These are phyloP conservation scores for Aspergillus sp. DNA, from an alignment of 2,329 filamentous ascomycete species.

Conservation along the genomic window DNA sequence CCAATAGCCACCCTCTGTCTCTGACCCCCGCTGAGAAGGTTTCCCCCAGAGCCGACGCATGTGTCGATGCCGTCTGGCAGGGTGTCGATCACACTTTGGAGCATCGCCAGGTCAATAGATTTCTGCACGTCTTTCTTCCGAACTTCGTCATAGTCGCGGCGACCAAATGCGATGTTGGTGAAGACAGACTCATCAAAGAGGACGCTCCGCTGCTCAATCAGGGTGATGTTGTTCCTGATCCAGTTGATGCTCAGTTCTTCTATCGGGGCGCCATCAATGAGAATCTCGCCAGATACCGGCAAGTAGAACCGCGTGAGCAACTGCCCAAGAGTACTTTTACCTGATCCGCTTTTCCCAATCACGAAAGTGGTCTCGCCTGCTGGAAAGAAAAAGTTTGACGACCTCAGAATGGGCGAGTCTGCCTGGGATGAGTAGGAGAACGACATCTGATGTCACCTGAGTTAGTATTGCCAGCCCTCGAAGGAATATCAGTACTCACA, in stretches of 20 bases:
- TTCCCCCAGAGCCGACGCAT: conserved; percentile 58
- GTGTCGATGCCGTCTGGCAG: conserved; percentile 67
- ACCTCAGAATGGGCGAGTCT: conserved; percentile 48
- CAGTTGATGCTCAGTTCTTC: conserved; percentile 56
- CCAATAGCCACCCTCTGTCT: conserved; percentile 73
- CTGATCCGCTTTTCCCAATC: conserved; percentile 78
- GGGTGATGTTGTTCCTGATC: conserved; percentile 66
- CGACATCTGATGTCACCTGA: conserved; percentile 27
- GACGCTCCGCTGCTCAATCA: conserved; percentile 73
- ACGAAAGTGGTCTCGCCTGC: conserved; percentile 68
- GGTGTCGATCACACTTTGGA: conserved; percentile 56
- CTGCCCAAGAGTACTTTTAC: conserved; percentile 81
- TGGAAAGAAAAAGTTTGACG: conserved; percentile 59
- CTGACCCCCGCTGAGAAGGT: conserved; percentile 72
- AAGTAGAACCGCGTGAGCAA: conserved; percentile 71
- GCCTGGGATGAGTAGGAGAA: conserved; percentile 73
- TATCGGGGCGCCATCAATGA: conserved; percentile 57
- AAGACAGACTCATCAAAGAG: conserved; percentile 75
- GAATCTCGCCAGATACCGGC: conserved; percentile 54
- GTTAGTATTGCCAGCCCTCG: background rate
- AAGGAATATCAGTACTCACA: conserved; percentile 35
- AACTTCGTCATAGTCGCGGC: conserved; percentile 40
- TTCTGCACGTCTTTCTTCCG: conserved; percentile 47
- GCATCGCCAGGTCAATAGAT: conserved; percentile 57
- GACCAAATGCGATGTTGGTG: conserved; percentile 68